Base-by-base conservation (phyloP, 306 rosid species). In the Rosa multiflora region DNA sequence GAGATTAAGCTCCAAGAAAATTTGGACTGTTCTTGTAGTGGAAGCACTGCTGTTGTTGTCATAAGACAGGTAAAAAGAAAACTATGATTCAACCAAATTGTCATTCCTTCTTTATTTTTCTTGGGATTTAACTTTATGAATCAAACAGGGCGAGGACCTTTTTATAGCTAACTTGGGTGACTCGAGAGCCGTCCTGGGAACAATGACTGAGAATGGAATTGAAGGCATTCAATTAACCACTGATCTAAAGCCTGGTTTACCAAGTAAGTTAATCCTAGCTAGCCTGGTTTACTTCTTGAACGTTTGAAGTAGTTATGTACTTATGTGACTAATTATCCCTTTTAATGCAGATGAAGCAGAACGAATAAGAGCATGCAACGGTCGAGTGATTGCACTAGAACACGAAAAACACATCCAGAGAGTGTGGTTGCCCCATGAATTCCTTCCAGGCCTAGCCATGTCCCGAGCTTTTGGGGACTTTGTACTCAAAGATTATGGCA, bases 401-500 rank as follows among this genome's bases (percentile, higher is more conserved):
- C 86, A 86, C 73, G 97, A 93, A 61, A 84, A 89, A 39, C 90
- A 90, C 68, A 82, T 89, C 61, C 90, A 88, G 37, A 58, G 94
- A 78, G 92, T 91, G 40, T 93, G 97, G 94, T 49, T 88, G 49
- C 94, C 97, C 0, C 23, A 78, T 5, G 82, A 82, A 37, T 88
- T 83, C 66, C 23, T 73, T 20, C 95, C 93, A 9, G 97, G 97
- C 53, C 82, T 93, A 46, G 98, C 97, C 85, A 91, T 91, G 97
- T 93, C 98, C 10, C 79, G 94, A 67, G 88, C 97, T 81, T 87
- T 93, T 11, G 98, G 98, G 42, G 98, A 93, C 77, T 91, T 88
- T 43, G 3, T 87, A n/a, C 91, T 93, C 58, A 93, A 93, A 76
- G 85, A 91, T 47, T 73, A 89, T 23, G 97, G 98, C 80, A 67